Evolutionary conservation across 257 asterid genomes (phyloP).

Genomic region (Leonotis leonurus): DNA sequence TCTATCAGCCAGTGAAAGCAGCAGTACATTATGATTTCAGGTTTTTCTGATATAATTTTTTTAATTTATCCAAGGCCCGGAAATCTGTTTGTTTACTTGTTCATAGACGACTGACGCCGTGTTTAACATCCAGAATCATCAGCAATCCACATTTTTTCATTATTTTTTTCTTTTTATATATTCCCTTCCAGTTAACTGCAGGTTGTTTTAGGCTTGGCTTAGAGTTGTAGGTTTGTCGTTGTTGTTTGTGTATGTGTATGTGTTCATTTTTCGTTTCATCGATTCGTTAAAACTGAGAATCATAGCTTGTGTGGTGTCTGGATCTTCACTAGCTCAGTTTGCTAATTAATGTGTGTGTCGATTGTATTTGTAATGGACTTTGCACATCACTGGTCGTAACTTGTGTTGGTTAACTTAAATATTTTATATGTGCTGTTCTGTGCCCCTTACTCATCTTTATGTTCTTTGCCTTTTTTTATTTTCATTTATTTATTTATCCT

Average conservation of each 20-base stretch:
- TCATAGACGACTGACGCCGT: constrained; percentile 49
- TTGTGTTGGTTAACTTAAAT: constrained; percentile 8
- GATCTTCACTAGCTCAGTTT: constrained; percentile 3
- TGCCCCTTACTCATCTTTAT: background rate
- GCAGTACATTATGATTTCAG: constrained; percentile 49
- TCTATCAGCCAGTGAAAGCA: constrained; percentile 56
- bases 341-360: constrained; percentile 19
- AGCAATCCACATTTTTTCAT: constrained; percentile 18
- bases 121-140: constrained; percentile 24
- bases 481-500: no score
- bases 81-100: constrained; percentile 39
- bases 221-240: constrained; percentile 19
- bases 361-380: constrained; percentile 23
- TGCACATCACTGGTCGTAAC: constrained; percentile 26
- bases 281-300: constrained; percentile 14
- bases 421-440: constrained; percentile 11
- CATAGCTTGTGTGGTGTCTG: constrained; percentile 2
- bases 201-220: constrained; percentile 16
- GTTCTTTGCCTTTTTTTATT: background rate
- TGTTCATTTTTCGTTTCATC: constrained; percentile 10
- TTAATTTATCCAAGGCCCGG: background rate
- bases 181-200: constrained; percentile 5
- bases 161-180: background rate
- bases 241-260: constrained; percentile 16
- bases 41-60: constrained; percentile 3